These are phyloP conservation scores for Salvia sclarea DNA, from an alignment of 305 asterid species.

Conservation along the genomic window DNA sequence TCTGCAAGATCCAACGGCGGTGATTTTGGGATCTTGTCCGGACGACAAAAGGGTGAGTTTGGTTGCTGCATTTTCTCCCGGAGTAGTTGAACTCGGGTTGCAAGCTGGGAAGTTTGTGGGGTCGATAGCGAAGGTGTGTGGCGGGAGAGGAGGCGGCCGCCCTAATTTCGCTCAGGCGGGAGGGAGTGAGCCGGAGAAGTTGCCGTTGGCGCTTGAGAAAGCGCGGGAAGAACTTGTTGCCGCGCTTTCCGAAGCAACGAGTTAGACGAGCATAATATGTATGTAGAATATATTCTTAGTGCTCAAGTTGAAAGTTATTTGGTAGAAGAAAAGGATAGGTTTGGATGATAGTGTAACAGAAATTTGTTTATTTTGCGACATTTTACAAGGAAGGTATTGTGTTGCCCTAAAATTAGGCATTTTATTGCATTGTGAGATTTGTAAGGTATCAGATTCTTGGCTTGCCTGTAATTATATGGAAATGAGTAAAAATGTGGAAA, in stretches of 20 bases:
- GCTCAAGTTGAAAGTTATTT: neutral
- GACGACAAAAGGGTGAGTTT: conserved; percentile 76
- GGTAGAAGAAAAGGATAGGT: conserved; percentile 5
- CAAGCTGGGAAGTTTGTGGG: conserved; percentile 91
- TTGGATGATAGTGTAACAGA: conserved; percentile 3
- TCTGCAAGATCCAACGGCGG: conserved; percentile 84
- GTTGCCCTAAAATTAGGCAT: neutral
- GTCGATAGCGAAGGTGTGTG: conserved; percentile 78
- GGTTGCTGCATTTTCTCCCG: conserved; percentile 76
- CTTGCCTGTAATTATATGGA: neutral
- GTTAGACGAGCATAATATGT: neutral
- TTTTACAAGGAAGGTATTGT: neutral
- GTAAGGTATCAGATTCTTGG: neutral
- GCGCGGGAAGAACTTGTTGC: conserved; percentile 69
- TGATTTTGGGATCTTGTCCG: conserved; percentile 81
- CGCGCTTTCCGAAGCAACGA: conserved; percentile 42
- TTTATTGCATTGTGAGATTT: neutral
- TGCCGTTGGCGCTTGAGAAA: conserved; percentile 66
- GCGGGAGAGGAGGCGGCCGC: conserved; percentile 95
- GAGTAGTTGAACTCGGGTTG: conserved; percentile 73
- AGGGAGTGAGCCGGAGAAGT: conserved; percentile 80
- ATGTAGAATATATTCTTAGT: neutral
- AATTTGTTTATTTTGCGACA: conserved; percentile 1
- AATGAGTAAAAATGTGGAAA: neutral
- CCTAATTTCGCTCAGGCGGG: conserved; percentile 96